A percentile compares a stretch with the other conserved stretches of the same genome.
Evolutionary conservation across 257 asterid genomes (phyloP).

Genomic region (Nicotiana attenuata): DNA sequence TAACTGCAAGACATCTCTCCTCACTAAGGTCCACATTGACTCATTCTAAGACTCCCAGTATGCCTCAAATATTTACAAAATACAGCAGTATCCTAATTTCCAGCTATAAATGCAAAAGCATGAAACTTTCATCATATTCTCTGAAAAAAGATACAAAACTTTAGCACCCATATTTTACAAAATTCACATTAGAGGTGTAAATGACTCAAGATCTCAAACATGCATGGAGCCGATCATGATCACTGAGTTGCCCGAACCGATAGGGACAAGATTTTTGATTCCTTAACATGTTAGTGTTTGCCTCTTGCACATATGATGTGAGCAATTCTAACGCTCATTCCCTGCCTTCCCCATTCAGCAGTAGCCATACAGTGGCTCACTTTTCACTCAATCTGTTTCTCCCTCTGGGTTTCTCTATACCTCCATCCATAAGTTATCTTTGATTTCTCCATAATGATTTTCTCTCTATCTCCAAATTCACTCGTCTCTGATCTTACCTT

Average conservation of each 20-base stretch:
- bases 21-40: background rate
- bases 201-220: background rate
- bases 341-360: background rate
- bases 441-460: background rate
- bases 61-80: background rate
- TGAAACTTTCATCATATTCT: background rate
- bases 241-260: background rate
- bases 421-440: background rate
- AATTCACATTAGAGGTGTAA: background rate
- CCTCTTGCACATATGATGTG: background rate
- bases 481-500: background rate
- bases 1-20: background rate
- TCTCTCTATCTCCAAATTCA: background rate
- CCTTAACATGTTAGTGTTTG: background rate
- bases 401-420: background rate
- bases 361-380: background rate
- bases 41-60: background rate
- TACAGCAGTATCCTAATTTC: background rate
- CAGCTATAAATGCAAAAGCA: background rate
- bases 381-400: background rate
- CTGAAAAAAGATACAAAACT: background rate
- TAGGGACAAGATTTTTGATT: background rate
- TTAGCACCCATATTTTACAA: background rate
- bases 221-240: background rate
- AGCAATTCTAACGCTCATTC: background rate